These are phyloP conservation scores for Cnidoscolus chayamansa DNA, from an alignment of 441 rosid genomes.

Conservation along the genomic window DNA sequence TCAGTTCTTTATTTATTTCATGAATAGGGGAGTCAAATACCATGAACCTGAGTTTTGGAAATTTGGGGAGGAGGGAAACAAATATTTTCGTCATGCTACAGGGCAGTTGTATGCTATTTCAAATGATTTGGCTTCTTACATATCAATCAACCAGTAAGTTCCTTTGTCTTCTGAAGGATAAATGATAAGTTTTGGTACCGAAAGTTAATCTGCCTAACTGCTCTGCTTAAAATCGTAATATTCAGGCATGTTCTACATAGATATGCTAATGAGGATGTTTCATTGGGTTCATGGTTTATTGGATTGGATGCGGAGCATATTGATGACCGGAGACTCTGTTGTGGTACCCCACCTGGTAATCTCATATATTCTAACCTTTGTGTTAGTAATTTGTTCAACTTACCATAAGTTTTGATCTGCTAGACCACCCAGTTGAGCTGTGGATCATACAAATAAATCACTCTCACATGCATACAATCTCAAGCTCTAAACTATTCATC, in stretches of 20 bases:
- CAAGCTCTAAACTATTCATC: background rate
- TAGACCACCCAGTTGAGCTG: background rate
- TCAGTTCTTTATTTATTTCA: conserved; percentile 2
- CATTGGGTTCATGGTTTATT: conserved; percentile 88
- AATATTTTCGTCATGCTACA: conserved; percentile 91
- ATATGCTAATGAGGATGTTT: conserved; percentile 82
- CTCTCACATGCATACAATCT: background rate
- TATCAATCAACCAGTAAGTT: conserved; percentile 81
- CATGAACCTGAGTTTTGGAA: conserved; percentile 96
- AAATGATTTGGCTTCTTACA: conserved; percentile 74
- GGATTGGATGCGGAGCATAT: conserved; percentile 86
- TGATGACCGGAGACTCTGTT: conserved; percentile 87
- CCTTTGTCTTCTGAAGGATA: background rate
- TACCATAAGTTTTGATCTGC: background rate
- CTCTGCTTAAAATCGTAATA: conserved; percentile 20
- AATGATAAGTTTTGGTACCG: background rate
- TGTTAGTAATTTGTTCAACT: background rate
- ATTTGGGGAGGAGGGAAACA: conserved; percentile 88
- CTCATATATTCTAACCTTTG: conserved; percentile 8
- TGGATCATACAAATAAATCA: background rate
- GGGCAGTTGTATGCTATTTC: conserved; percentile 91
- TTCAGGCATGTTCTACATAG: conserved; percentile 73
- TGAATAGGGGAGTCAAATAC: conserved; percentile 78
- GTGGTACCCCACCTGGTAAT: conserved; percentile 88
- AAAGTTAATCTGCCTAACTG: conserved; percentile 9